Conservation (phyloP, 1,139 yeast species). For the Lodderomyces theae region DNA sequence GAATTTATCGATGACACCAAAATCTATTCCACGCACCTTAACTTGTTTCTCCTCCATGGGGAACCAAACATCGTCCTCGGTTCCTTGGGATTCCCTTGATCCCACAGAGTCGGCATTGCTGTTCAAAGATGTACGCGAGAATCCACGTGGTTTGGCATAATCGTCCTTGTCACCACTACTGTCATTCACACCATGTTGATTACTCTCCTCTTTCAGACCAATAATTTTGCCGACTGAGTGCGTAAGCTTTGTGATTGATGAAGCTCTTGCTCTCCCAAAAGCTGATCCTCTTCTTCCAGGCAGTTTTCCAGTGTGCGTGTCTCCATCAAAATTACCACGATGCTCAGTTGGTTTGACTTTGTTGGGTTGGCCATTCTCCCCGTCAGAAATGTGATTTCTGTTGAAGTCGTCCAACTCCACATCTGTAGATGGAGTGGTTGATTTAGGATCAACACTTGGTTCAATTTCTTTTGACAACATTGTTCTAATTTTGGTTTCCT, state of each 20-base stretch:
- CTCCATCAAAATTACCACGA: not conserved
- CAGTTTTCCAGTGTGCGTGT: not conserved
- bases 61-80: conserved; percentile 97
- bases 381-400: not conserved
- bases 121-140: conserved; percentile 44
- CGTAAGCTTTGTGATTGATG: not conserved
- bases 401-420: not conserved
- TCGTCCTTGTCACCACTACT: not conserved
- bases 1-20: conserved; percentile 75
- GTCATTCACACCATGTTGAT: not conserved
- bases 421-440: not conserved
- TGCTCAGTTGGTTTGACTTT: not conserved
- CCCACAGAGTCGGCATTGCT: conserved; percentile 66
- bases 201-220: not conserved
- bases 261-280: not conserved
- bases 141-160: conserved; percentile 22
- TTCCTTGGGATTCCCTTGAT: conserved; percentile 72
- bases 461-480: not conserved
- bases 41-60: conserved; percentile 80
- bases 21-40: conserved; percentile 71
- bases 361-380: not conserved
- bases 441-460: not conserved
- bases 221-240: not conserved
- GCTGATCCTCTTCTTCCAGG: not conserved
- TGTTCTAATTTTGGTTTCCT: too few species aligned